Evolutionary conservation across 495 filamentous ascomycete genomes (phyloP).

Genomic region (Neurospora tetraspora): DNA sequence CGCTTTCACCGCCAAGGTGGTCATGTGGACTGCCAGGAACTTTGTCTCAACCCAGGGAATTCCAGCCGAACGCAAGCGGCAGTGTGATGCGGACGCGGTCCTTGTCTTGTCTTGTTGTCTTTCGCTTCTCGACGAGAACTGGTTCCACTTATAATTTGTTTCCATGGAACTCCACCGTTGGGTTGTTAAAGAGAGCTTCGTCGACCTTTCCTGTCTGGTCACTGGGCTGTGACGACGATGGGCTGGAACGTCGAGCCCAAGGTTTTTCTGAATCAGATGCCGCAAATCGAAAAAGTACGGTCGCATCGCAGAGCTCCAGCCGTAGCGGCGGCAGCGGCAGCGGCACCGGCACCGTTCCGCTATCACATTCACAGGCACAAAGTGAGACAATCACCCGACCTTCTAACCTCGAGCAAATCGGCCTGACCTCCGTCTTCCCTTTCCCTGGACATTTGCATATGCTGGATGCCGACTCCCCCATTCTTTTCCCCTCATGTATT

Average conservation of each 20-base stretch:
- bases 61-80: neutral
- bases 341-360: neutral
- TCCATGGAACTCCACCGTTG: neutral
- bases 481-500: neutral
- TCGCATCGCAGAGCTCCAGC: neutral
- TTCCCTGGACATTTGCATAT: neutral
- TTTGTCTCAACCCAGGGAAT: neutral
- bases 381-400: neutral
- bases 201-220: neutral
- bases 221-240: neutral
- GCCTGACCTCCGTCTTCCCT: neutral
- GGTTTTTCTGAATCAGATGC: neutral
- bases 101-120: neutral
- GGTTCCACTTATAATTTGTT: neutral
- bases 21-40: constrained; percentile 2
- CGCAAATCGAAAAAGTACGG: neutral
- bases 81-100: too few species aligned
- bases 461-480: neutral
- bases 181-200: neutral
- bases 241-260: neutral
- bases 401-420: neutral
- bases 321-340: neutral
- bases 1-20: constrained; percentile 2
- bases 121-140: neutral
- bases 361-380: neutral